Evolutionary conservation across 768 basidiomycete species (phyloP).

Genomic region (Dictyophora rubrovolvata): DNA sequence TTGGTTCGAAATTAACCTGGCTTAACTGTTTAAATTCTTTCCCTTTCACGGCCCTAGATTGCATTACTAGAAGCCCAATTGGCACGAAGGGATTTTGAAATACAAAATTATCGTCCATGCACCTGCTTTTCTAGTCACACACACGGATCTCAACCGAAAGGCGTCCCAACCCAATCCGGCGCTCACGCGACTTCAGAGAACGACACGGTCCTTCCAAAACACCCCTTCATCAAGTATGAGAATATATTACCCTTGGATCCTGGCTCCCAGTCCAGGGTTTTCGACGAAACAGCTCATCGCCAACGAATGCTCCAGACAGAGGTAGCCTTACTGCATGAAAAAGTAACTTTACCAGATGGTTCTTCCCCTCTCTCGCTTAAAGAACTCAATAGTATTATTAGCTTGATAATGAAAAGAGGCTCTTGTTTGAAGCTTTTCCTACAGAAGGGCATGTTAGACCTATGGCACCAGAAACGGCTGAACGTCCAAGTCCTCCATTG

Average conservation of each 20-base stretch:
- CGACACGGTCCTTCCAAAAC: no score
- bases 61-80: constrained; percentile 1
- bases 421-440: background rate
- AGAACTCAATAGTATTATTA: background rate
- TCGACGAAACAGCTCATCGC: background rate
- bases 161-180: background rate
- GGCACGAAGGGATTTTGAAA: constrained; percentile 3
- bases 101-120: background rate
- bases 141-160: background rate
- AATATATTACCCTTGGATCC: no score
- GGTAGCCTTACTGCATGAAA: background rate
- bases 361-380: background rate
- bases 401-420: background rate
- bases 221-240: no score
- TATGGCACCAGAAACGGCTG: background rate
- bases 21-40: background rate
- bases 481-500: background rate
- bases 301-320: constrained; percentile 1
- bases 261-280: background rate
- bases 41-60: background rate
- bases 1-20: background rate
- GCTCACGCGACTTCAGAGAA: background rate
- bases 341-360: background rate
- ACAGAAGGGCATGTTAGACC: background rate
- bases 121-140: background rate